Evolutionary conservation across 441 rosid genomes (phyloP).

Genomic region (Geranium incanum): DNA sequence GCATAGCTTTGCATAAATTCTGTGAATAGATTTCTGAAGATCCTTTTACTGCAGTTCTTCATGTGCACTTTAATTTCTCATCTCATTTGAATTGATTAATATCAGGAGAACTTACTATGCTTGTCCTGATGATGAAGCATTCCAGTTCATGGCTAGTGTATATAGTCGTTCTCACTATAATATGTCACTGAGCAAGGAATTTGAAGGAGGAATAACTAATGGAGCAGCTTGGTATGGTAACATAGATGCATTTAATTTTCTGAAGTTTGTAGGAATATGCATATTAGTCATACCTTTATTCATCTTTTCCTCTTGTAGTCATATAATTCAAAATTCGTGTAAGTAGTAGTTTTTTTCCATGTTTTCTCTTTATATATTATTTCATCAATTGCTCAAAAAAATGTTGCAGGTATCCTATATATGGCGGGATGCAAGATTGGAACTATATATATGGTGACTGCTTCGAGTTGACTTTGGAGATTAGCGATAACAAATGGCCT

Average conservation of each 20-base stretch:
- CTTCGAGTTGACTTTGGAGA: conserved; percentile 88
- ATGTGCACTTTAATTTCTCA: conserved; percentile 11
- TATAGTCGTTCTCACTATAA: conserved; percentile 80
- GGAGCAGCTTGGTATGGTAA: conserved; percentile 76
- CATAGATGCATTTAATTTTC: neutral
- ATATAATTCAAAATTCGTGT: neutral
- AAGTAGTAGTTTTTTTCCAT: neutral
- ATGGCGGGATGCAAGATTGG: conserved; percentile 99
- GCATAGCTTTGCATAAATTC: neutral
- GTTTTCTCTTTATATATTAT: conserved; percentile 5
- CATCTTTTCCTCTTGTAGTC: conserved; percentile 4
- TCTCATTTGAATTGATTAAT: conserved; percentile 20
- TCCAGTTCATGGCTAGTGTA: conserved; percentile 61
- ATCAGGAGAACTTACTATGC: conserved; percentile 70
- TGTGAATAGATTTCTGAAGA: neutral
- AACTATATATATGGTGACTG: conserved; percentile 89
- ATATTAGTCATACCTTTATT: conserved; percentile 1
- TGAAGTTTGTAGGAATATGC: neutral
- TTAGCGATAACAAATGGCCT: conserved; percentile 94
- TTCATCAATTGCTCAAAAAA: conserved; percentile 10
- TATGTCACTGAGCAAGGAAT: conserved; percentile 88
- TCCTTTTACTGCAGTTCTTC: conserved; percentile 11
- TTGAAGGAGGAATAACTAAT: conserved; percentile 80
- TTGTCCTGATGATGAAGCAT: conserved; percentile 87
- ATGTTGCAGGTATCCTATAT: conserved; percentile 82